phyloP scores from a whole-genome alignment of 768 basidiomycete genomes.

The Tephrocybe sp. region DNA sequence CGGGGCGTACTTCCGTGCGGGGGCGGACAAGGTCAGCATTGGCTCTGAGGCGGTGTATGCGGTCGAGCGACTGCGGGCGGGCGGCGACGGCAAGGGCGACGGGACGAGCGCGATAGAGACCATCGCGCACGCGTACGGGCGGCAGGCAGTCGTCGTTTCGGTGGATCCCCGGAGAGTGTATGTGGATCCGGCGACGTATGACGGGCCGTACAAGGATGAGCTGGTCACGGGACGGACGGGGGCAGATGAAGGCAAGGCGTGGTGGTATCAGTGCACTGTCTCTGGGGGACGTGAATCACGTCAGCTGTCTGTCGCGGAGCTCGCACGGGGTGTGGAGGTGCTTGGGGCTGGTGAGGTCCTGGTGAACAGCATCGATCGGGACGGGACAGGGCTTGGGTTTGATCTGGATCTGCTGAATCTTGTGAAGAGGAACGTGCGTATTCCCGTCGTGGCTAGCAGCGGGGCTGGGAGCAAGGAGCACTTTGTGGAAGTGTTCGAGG shows the following conservation, averaged over 20 bases:
- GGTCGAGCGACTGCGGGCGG: slow-evolving; percentile 74
- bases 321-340: slow-evolving; percentile 86
- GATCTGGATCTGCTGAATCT: slow-evolving; percentile 81
- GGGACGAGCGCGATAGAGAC: slow-evolving; percentile 90
- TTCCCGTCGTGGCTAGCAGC: slow-evolving; percentile 94
- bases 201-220: slow-evolving; percentile 68
- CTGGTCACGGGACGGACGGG: slow-evolving; percentile 52
- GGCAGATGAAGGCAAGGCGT: slow-evolving; percentile 69
- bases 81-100: slow-evolving; percentile 49
- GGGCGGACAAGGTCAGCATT: slow-evolving; percentile 98
- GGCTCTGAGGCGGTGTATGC: slow-evolving; percentile 95
- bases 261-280: slow-evolving; percentile 99
- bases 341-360: slow-evolving; percentile 96
- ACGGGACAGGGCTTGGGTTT: slow-evolving; percentile 91
- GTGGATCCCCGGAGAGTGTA: slow-evolving; percentile 90
- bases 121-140: slow-evolving; percentile 86
- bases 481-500: slow-evolving; percentile 84
- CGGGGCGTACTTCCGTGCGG: slow-evolving; percentile 92
- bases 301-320: slow-evolving; percentile 83
- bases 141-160: slow-evolving; percentile 98
- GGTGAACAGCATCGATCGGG: slow-evolving; percentile 94
- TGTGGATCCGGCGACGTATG: slow-evolving; percentile 64
- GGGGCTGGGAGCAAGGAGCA: slow-evolving; percentile 85
- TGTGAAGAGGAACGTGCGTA: slow-evolving; percentile 72
- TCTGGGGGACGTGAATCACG: slow-evolving; percentile 87